These are phyloP conservation scores for Ballota nigra DNA, from an alignment of 257 asterid genomes.

Conservation along the genomic window DNA sequence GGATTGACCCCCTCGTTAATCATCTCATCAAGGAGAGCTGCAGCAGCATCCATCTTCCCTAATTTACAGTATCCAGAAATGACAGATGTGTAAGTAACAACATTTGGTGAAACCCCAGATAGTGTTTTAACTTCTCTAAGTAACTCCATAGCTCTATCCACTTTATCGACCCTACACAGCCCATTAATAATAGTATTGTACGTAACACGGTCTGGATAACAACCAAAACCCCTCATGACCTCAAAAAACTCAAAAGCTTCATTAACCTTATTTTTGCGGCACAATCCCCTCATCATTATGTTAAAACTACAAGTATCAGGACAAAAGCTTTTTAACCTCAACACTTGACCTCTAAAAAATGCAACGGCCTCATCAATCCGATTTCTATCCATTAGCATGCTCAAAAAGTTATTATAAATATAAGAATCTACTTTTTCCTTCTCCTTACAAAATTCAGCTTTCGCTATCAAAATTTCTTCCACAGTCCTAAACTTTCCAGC, in stretches of 20 bases:
- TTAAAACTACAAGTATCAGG: slow-evolving; percentile 78
- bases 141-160: slow-evolving; percentile 55
- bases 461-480: slow-evolving; percentile 62
- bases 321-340: slow-evolving; percentile 52
- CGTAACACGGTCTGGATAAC: slow-evolving; percentile 58
- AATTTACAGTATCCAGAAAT: slow-evolving; percentile 68
- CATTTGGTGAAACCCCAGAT: slow-evolving; percentile 54
- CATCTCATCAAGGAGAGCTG: slow-evolving; percentile 58
- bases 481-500: slow-evolving; percentile 53
- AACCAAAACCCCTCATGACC: slow-evolving; percentile 52
- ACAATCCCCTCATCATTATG: slow-evolving; percentile 67
- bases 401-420: slow-evolving; percentile 62
- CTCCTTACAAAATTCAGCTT: slow-evolving; percentile 44
- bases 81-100: slow-evolving; percentile 69
- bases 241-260: slow-evolving; percentile 64
- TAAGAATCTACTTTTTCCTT: slow-evolving; percentile 44
- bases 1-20: slow-evolving; percentile 50
- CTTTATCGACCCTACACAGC: slow-evolving; percentile 52
- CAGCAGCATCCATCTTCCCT: slow-evolving; percentile 56
- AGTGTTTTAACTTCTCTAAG: slow-evolving; percentile 49
- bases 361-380: slow-evolving; percentile 58
- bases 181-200: slow-evolving; percentile 74
- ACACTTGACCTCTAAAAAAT: slow-evolving; percentile 56
- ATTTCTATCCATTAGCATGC: slow-evolving; percentile 42
- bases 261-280: slow-evolving; percentile 50